Percentiles rank a stretch among this genome's conserved stretches.
These are phyloP conservation scores for Cucumis cinereus DNA, from an alignment of 306 rosid genomes.

Conservation along the genomic window DNA sequence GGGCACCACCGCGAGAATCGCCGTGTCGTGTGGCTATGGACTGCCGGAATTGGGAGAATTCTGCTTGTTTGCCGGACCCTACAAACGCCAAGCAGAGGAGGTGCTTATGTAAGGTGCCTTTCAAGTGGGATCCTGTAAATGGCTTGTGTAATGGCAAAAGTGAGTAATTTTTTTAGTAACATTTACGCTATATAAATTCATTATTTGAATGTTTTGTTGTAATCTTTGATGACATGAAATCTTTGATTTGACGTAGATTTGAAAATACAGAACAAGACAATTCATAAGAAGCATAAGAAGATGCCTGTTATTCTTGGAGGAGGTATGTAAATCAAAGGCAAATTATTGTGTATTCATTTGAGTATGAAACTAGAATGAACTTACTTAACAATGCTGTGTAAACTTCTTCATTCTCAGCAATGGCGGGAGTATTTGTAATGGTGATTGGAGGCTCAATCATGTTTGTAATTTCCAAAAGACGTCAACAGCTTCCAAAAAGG, in stretches of 20 bases:
- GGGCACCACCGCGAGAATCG: conserved; percentile 48
- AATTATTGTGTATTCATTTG: neutral
- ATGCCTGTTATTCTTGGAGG: conserved; percentile 8
- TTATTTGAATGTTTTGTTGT: neutral
- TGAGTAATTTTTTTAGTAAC: conserved; percentile 18
- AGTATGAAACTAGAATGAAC: neutral
- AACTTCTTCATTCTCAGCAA: neutral
- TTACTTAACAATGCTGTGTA: neutral
- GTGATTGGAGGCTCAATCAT: conserved; percentile 8
- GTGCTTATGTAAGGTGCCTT: conserved; percentile 45
- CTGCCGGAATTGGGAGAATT: neutral
- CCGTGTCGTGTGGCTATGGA: conserved; percentile 22
- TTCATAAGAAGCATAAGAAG: conserved; percentile 5
- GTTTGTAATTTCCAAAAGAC: conserved; percentile 38
- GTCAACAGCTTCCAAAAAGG: conserved; percentile 37
- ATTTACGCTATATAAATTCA: neutral
- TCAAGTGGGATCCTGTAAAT: conserved; percentile 45
- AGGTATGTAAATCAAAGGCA: conserved; percentile 1
- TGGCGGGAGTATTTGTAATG: neutral
- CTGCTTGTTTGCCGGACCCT: conserved; percentile 43
- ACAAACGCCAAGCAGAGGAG: conserved; percentile 22
- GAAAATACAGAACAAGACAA: neutral
- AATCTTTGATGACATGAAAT: neutral
- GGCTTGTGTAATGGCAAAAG: conserved; percentile 38
- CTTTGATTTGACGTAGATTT: neutral